Percentiles rank a stretch among this genome's conserved stretches.
Evolutionary conservation across 495 filamentous ascomycete genomes (phyloP).

Genomic region (Penicillium mononematosum): DNA sequence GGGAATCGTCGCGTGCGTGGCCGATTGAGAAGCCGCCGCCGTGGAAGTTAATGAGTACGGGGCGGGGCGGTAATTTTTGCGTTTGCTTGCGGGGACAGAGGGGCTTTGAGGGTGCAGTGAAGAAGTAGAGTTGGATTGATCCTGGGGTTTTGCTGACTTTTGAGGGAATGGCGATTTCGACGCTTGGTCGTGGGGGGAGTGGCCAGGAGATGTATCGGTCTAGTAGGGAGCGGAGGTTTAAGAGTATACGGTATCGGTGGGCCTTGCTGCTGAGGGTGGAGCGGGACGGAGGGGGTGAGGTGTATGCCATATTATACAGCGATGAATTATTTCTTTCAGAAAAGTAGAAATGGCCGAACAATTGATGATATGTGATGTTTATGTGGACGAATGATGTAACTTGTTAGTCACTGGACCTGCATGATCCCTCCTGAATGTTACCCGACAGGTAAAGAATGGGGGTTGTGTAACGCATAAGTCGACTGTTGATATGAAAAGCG

Average conservation of each 20-base stretch:
- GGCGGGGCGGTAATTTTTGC: background rate
- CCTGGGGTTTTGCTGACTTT: slow-evolving; percentile 19
- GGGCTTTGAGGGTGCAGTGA: slow-evolving; percentile 14
- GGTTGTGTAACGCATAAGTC: background rate
- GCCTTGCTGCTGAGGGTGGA: slow-evolving; percentile 15
- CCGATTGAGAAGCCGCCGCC: slow-evolving; percentile 42
- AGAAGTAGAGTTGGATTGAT: slow-evolving; percentile 24
- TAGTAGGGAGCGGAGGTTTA: slow-evolving; percentile 18
- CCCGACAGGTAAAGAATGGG: background rate
- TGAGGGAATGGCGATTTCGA: slow-evolving; percentile 22
- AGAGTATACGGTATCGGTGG: slow-evolving; percentile 16
- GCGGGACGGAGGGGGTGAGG: background rate
- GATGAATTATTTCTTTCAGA: background rate
- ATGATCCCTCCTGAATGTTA: background rate
- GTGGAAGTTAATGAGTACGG: slow-evolving; percentile 29
- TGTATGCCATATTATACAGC: background rate
- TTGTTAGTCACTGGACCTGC: slow-evolving; percentile 5
- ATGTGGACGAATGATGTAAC: slow-evolving; percentile 14
- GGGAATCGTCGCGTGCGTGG: slow-evolving; percentile 29
- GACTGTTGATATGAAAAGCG: background rate
- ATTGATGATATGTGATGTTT: background rate
- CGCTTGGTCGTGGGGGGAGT: slow-evolving; percentile 10
- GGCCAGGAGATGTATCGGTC: slow-evolving; percentile 24
- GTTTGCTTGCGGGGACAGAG: slow-evolving; percentile 1
- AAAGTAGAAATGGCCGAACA: background rate